Evolutionary conservation across 768 basidiomycete genomes (phyloP), one percentile per base, ranked within the genome.

Genomic region (Phlebiopsis flavidoalba): DNA sequence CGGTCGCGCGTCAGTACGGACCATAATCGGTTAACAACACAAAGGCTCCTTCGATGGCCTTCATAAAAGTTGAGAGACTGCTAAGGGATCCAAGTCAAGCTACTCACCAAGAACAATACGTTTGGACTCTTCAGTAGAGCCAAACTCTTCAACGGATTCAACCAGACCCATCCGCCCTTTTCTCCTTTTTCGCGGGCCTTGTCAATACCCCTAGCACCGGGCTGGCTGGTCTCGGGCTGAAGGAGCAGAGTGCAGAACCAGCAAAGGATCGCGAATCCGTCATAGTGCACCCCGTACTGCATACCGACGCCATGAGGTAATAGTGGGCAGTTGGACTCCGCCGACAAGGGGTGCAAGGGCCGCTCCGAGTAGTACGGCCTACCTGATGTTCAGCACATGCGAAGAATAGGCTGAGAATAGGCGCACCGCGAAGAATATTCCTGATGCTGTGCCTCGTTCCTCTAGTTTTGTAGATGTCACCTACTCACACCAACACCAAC

Each of bases 211-310:
- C 79, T 74, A 0, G 78, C 67, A 7, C 83, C 80, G 0, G 88
- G 87, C 64, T 86, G 84, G 53, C 80, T 82, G 2, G 88, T 89
- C 65, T 90, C 88, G 0, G 87, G 88, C n/a, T 88, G 77, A 56
- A 77, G 77, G 3, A 79, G 46, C 1, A 68, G 53, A 35, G 88
- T 74, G 5, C 73, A 61, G 6, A 78, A 7, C 37, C 82, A 74
- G 1, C 75, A 72, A 0, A 77, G 14, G 0, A 80, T 40, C 1
- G 79, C 80, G 43, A 74, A 69, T 0, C 75, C 40, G 2, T n/a
- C 79, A 80, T 0, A 89, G 60, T n/a, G n/a, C n/a, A n/a, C n/a
- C 0, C 66, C 65, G 8, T 71, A 66, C 66, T 90, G 87, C 70
- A 87, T 80, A 3, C 76, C 62, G 0, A n/a, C 88, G 79, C 88